A percentile compares a stretch with the other conserved stretches of the same genome.
phyloP scores from a whole-genome alignment of 129 eudicot genomes.

The Tagetes erecta region DNA sequence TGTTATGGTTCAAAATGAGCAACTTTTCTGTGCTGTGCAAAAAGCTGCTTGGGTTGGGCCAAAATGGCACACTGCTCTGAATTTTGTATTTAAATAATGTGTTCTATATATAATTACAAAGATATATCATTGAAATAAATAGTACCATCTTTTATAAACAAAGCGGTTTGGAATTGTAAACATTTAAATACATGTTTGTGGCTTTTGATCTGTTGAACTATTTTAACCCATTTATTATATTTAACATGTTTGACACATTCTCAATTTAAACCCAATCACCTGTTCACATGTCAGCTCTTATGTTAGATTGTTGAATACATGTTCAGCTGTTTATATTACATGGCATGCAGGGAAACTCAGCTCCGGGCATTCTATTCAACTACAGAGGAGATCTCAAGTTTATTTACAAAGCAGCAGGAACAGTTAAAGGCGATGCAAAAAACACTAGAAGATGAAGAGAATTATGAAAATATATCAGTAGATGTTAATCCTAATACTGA shows the following conservation, averaged over 20 bases:
- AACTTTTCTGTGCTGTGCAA: neutral
- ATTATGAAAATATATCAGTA: constrained; percentile 61
- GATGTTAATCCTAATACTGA: constrained; percentile 49
- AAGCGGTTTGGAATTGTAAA: neutral
- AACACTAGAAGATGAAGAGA: constrained; percentile 91
- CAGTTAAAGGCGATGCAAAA: constrained; percentile 91
- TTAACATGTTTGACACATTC: neutral
- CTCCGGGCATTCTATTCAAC: constrained; percentile 96
- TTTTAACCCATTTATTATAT: neutral
- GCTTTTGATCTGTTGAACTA: neutral
- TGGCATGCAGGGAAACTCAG: constrained; percentile 83
- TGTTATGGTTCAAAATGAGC: neutral
- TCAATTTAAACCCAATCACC: neutral
- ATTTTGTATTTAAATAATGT: neutral
- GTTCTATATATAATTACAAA: neutral
- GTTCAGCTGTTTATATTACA: constrained; percentile 14
- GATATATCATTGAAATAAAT: neutral
- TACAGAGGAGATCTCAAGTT: constrained; percentile 75
- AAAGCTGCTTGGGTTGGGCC: neutral
- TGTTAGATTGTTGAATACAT: neutral
- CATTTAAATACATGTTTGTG: constrained; percentile 4
- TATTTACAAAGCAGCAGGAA: constrained; percentile 92
- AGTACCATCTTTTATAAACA: neutral
- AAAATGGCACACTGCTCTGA: neutral
- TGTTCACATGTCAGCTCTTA: neutral